Evolutionary conservation across 805 yeast genomes (phyloP), one percentile per base, ranked within the genome.

Genomic region (Candida maris): DNA sequence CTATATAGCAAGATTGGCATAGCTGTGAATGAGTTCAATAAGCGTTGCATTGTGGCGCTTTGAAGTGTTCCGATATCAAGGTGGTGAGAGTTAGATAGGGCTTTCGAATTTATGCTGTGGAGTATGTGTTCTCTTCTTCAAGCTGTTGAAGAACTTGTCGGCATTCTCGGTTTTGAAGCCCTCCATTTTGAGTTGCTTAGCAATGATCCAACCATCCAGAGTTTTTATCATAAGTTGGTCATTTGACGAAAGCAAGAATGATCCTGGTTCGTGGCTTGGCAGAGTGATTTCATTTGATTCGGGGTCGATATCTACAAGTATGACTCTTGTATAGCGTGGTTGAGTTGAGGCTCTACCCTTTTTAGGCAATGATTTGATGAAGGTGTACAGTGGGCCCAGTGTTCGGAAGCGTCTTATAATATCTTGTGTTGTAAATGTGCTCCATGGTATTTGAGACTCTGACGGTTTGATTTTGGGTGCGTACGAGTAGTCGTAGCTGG

Each of bases 21-120:
- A 41, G 96, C 96, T 2, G 97, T 87, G 13, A 74, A 70, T 16
- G 85, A 81, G 51, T 88, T 71, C 63, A 91, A 89, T 53, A 79
- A 79, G 60, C 49, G 48, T 16, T 57, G 61, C 37, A 51, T 57
- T 36, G 55, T 57, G 42, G 51, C 56, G 9, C 41, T 56, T 27
- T 56, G 29, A 38, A 9, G 4, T 14, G 16, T 20, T 12, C 12
- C 12, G 8, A 21, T 8, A n/a, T n/a, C n/a, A n/a, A n/a, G n/a
- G n/a, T n/a, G n/a, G n/a, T n/a, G n/a, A n/a, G 24, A 21, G 24
- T 21, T 21, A 8, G 8, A 21, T 21, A 21, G 24, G 24, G 24
- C 24, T 21, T 16, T 25, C 28, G 15, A 25, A 25, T n/a, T 6
- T n/a, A 13, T 25, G 15, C 7, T 8, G 28, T 6, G 10, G 24